Evolutionary conservation across 1,139 yeast genomes (phyloP), one percentile per base, ranked within the genome.

Genomic region (Sugiyamaella grinbergsii): DNA sequence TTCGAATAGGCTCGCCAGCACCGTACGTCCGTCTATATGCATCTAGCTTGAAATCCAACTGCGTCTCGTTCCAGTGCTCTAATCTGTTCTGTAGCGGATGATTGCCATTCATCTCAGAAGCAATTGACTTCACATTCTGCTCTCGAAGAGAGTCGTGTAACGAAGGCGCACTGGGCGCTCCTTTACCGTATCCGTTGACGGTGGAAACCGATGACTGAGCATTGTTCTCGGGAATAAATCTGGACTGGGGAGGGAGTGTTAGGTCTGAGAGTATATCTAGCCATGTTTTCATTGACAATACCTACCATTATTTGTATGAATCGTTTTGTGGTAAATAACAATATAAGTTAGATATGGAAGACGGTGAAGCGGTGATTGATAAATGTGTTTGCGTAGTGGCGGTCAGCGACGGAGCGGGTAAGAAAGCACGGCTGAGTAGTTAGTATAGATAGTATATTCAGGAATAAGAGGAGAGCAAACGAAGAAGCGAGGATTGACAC

Each of bases 1-100:
- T 80, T 68, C 89, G 84, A 60, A 93, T 82, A 5, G 98, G 96
- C 64, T 88, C 98, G 10, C 95, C 96, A 42, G 95, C 85, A 24
- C 98, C 98, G 68, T 85, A 90, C 22, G 88, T 72, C 58, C 95
- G 80, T 65, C 95, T 80, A 69, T 86, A 83, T 51, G 82, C 81
- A 66, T 90, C 95, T 74, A 90, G 66, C 62, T 82, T 81, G 58
- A 85, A 74, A 38, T 82, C 82, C 44, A 77, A 77, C 64, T 88
- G 93, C 7, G 86, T 83, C 51, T 76, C 75, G 24, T 90, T 94
- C 98, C 98, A 93, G 62, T 82, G 77, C 51, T 72, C 70, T 40
- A 93, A 70, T 60, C 96, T 80, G 10, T 78, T 63, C 66, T 93
- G 95, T 58, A 93, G 75, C 5, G 98, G 98, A 69, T 93, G 98